phyloP scores from a whole-genome alignment of 106 monocot genomes.

The Dendrobium catenatum region DNA sequence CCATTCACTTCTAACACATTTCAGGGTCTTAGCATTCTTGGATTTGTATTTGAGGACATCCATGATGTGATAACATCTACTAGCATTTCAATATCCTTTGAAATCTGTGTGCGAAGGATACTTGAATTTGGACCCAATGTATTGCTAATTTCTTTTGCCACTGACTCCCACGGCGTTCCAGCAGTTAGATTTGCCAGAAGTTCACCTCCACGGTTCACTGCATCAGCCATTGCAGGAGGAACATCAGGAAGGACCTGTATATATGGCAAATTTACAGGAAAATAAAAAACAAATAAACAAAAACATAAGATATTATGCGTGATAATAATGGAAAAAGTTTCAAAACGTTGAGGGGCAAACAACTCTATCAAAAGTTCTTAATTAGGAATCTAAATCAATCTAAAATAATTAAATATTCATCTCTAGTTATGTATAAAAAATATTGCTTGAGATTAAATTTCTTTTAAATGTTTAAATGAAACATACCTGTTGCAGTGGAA shows the following conservation, averaged over 20 bases:
- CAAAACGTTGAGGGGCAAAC: neutral
- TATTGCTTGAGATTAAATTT: neutral
- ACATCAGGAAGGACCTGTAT: slow-evolving; percentile 66
- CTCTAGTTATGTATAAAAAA: neutral
- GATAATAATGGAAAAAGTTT: neutral
- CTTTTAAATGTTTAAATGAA: neutral
- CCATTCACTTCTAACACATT: neutral
- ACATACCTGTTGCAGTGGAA: slow-evolving; percentile 85
- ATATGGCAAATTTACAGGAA: neutral
- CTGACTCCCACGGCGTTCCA: slow-evolving; percentile 82
- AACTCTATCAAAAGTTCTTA: neutral
- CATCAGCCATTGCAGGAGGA: slow-evolving; percentile 86
- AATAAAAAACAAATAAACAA: too few relatives aligned
- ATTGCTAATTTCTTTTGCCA: slow-evolving; percentile 69
- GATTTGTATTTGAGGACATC: slow-evolving; percentile 54
- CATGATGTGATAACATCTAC: slow-evolving; percentile 63
- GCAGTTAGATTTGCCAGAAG: slow-evolving; percentile 61
- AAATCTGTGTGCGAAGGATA: slow-evolving; percentile 47
- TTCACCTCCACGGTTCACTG: slow-evolving; percentile 74
- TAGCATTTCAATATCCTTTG: slow-evolving; percentile 58
- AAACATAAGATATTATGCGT: neutral
- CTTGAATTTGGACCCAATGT: slow-evolving; percentile 51
- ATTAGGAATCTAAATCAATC: neutral
- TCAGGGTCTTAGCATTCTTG: slow-evolving; percentile 5
- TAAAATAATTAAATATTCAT: neutral